These are phyloP conservation scores for Salix purpurea DNA, from an alignment of 345 rosid genomes.

Conservation along the genomic window DNA sequence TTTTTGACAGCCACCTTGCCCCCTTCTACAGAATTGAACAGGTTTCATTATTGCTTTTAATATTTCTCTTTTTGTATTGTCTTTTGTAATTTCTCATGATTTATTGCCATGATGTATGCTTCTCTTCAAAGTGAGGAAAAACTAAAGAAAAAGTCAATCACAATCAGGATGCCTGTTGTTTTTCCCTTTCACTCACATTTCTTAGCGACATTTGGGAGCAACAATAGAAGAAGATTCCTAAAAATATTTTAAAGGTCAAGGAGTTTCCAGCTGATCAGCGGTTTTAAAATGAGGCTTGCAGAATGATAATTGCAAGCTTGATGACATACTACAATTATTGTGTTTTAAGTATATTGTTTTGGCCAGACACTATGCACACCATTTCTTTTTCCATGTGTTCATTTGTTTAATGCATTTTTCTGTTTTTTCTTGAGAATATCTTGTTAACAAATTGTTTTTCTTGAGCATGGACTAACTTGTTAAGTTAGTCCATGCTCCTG, in stretches of 20 bases:
- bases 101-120: not conserved
- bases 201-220: not conserved
- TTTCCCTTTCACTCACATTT: not conserved
- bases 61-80: not conserved
- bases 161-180: not conserved
- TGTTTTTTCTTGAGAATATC: not conserved
- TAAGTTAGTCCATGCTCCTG: not conserved
- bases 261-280: not conserved
- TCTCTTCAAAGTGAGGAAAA: not conserved
- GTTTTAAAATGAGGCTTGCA: not conserved
- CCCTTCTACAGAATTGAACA: constrained; percentile 32
- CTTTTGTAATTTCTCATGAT: constrained; percentile 2
- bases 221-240: not conserved
- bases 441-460: too few species aligned
- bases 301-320: not conserved
- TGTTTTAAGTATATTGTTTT: not conserved
- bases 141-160: not conserved
- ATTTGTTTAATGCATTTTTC: not conserved
- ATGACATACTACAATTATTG: not conserved
- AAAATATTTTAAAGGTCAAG: not conserved
- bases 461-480: too few species aligned
- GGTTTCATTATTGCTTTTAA: constrained; percentile 6
- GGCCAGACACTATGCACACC: not conserved
- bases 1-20: constrained; percentile 28
- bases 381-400: too few species aligned